Base-by-base conservation (phyloP, 1,284 basidiomycete species). In the Takashimella tepidaria region DNA sequence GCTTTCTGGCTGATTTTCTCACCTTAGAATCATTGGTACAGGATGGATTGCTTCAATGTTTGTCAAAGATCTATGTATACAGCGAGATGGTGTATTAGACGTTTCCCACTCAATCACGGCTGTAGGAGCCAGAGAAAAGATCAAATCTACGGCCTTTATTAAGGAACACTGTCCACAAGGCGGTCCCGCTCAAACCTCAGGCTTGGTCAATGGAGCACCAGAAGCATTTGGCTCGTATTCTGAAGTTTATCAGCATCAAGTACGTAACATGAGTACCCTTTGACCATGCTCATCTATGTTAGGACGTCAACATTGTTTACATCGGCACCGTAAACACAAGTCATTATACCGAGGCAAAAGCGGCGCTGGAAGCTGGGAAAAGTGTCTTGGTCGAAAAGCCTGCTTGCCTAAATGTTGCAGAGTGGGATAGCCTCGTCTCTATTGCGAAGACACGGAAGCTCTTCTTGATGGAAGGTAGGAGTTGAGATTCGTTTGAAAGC, bases 271-370 rank as follows among this genome's bases (percentile, higher is more conserved):
- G n/a, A 40, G n/a, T 40, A 2, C 41, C n/a, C 21, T 16, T 11
- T 42, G 47, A 44, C 41, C 24, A 27, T 12, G 54, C 50, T 56
- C n/a, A 54, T 19, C 12, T 27, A 49, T n/a, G n/a, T n/a, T n/a
- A 72, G 62, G 63, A 79, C 41, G 73, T 79, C 21, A 62, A 78
- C 47, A 75, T 76, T 41, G 67, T 80, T 37, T 81, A 80, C 66
- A 63, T 80, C 43, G 79, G 78, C 19, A 78, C 79, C 1, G 76
- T 77, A 21, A 77, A 79, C 50, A 68, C 72, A 2, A 66, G 67
- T 37, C 79, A 80, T 61, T 79, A 76, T 53, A 67, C 69, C 13
- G 73, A 78, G 50, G 66, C 66, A 1, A 68, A 75, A 45, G 64
- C 71, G 5, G 75, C 74, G 1, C 64, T 80, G 11, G 61, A 73